These are phyloP conservation scores for Cicer arietinum DNA, from an alignment of 306 rosid genomes.

Conservation along the genomic window DNA sequence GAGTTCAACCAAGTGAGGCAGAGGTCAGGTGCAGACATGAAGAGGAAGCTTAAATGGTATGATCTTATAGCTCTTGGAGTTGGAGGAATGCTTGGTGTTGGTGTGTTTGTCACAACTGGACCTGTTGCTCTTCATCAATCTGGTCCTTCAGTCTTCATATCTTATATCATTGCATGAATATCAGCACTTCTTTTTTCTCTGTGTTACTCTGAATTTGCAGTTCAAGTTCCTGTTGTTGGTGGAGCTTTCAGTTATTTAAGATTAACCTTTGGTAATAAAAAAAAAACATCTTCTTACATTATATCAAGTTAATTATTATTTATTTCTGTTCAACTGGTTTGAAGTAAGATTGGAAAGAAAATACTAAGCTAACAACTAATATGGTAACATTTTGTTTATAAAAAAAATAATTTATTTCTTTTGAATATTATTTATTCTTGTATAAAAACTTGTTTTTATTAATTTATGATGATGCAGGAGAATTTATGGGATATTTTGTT, in stretches of 20 bases:
- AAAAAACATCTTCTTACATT: not conserved
- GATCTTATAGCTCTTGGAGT: slow-evolving; percentile 70
- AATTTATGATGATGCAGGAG: slow-evolving; percentile 62
- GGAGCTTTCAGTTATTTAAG: slow-evolving; percentile 95
- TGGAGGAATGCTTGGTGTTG: too few species aligned
- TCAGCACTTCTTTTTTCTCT: slow-evolving; percentile 91
- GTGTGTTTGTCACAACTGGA: too few species aligned
- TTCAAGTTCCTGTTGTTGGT: slow-evolving; percentile 95
- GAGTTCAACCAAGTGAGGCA: slow-evolving; percentile 88
- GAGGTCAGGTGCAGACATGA: slow-evolving; percentile 94
- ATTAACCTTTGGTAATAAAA: slow-evolving; percentile 73
- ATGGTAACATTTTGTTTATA: too few species aligned
- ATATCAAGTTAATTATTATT: not conserved
- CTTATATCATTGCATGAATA: slow-evolving; percentile 84
- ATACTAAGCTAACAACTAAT: too few species aligned
- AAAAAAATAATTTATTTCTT: not conserved
- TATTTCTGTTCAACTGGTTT: too few species aligned
- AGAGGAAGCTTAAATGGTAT: slow-evolving; percentile 82
- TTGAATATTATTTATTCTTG: not conserved
- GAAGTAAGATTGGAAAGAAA: too few species aligned
- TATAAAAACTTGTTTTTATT: not conserved
- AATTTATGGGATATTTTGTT: slow-evolving; percentile 88
- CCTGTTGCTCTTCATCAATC: slow-evolving; percentile 59
- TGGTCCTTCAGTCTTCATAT: slow-evolving; percentile 86
- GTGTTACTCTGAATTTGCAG: slow-evolving; percentile 92